Conservation (phyloP, 2,329 filamentous ascomycete species). For the Metarhizium anisopliae region DNA sequence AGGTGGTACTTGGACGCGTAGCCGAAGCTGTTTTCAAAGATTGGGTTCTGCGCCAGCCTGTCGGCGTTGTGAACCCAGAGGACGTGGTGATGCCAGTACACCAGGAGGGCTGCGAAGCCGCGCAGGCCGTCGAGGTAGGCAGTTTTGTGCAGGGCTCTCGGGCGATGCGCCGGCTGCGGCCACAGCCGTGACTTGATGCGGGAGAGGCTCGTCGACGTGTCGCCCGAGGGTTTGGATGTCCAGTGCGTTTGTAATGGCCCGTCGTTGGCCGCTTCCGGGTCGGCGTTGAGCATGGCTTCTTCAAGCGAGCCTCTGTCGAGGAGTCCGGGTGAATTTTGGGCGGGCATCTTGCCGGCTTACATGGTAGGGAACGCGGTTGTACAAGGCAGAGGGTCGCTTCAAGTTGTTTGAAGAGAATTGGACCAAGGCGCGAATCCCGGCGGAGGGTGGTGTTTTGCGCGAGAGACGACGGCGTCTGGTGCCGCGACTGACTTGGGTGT, state of each 20-base stretch:
- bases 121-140: constrained; percentile 55
- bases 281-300: neutral
- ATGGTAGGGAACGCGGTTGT: neutral
- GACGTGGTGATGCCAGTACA: constrained; percentile 54
- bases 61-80: constrained; percentile 42
- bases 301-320: neutral
- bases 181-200: constrained; percentile 2
- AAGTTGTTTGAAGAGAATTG: no score
- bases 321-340: neutral
- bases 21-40: constrained; percentile 46
- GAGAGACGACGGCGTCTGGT: no score
- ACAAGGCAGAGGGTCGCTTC: neutral
- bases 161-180: neutral
- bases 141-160: constrained; percentile 33
- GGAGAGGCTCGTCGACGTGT: neutral
- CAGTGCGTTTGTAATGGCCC: neutral
- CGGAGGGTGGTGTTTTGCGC: no score
- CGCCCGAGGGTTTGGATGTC: neutral
- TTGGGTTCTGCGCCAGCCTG: constrained; percentile 14
- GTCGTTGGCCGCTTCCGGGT: neutral
- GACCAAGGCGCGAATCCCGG: no score
- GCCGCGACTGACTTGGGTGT: no score
- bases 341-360: neutral
- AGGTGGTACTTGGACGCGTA: constrained; percentile 40
- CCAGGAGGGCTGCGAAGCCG: constrained; percentile 57